A percentile compares a stretch with the other conserved stretches of the same genome.
Evolutionary conservation across 2,329 filamentous ascomycete species (phyloP).

Genomic region (Venturia oleaginea): DNA sequence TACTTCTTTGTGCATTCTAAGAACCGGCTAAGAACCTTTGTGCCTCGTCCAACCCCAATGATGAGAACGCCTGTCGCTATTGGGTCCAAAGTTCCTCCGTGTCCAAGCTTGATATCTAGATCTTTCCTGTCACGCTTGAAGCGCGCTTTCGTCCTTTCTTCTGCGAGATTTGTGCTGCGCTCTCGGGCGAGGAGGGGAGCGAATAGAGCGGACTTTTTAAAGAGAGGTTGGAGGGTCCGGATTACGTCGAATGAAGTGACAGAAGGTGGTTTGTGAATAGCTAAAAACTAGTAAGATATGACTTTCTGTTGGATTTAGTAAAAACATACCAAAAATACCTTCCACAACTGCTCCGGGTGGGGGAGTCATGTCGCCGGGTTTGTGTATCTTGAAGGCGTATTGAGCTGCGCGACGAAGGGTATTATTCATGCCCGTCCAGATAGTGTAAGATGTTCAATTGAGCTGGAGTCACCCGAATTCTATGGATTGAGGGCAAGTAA

Average conservation of each 20-base stretch:
- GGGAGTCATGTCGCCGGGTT: neutral
- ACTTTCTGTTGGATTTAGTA: neutral
- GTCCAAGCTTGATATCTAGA: slow-evolving; percentile 81
- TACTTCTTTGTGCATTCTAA: slow-evolving; percentile 88
- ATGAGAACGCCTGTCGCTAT: slow-evolving; percentile 90
- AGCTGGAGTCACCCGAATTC: neutral
- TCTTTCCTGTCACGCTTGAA: slow-evolving; percentile 49
- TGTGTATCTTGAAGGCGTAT: slow-evolving; percentile 4
- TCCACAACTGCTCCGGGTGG: neutral
- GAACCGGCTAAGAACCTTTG: slow-evolving; percentile 71
- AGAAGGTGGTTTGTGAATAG: slow-evolving; percentile 84
- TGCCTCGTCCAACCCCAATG: slow-evolving; percentile 76
- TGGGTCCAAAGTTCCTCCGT: slow-evolving; percentile 91
- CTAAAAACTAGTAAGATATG: too few species aligned
- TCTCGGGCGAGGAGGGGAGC: slow-evolving; percentile 64
- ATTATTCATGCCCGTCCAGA: neutral
- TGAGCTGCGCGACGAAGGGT: neutral
- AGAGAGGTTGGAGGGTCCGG: slow-evolving; percentile 74
- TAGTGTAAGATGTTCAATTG: too few species aligned
- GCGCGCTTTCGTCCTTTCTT: slow-evolving; percentile 50
- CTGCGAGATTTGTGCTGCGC: slow-evolving; percentile 44
- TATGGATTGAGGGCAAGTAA: too few species aligned
- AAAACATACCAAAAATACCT: neutral
- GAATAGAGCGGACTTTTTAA: slow-evolving; percentile 75
- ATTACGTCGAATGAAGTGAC: slow-evolving; percentile 86